Base-by-base conservation (phyloP, 257 asterid genomes). In the Mitragyna speciosa region DNA sequence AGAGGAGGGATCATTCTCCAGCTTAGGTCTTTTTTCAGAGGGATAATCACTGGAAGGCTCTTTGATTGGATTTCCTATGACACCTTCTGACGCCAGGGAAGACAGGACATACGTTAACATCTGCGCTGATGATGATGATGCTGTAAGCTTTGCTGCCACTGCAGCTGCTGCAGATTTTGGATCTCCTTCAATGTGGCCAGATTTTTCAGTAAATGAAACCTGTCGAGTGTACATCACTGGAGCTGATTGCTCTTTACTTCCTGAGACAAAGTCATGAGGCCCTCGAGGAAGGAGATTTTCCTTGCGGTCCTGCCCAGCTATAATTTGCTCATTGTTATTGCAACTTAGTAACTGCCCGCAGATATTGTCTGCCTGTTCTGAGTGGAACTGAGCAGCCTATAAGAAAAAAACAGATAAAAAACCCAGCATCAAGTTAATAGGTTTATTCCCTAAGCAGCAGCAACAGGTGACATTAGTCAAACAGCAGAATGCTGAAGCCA, bases 71-170 rank as follows among this genome's bases (percentile, higher is more conserved):
- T 85, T 90, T 73, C 92, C 79, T 24, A 92, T 91, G 52, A 93
- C 93, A 71, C 97, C 98, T 77, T 90, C 99, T 1, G 98, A 94
- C 24, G 97, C 95, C 49, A 94, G 88, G 52, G 98, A 92, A 4
- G 96, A 88, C 78, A 96, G 95, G 76, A 92, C 94, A 20, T 82
- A 90, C 12, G 93, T 86, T 75, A 96, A 89, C 97, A 96, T 90
- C 86, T 92, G 86, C 56, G 99, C 98, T 3, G 99, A 93, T 43
- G 99, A 92, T 2, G 98, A 78, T 15, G 97, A 92, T 39, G 97
- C 91, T 5, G 97, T 83, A 19, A 91, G 94, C 88, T 94, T 91
- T 72, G 96, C 97, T 0, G 98, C 97, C 84, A 96, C 87, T 48
- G 93, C 96, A 24, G 98, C 98, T 28, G 98, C 98, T 0, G 92